Evolutionary conservation across 805 yeast genomes (phyloP).

Genomic region (Candida sakaeoensis): DNA sequence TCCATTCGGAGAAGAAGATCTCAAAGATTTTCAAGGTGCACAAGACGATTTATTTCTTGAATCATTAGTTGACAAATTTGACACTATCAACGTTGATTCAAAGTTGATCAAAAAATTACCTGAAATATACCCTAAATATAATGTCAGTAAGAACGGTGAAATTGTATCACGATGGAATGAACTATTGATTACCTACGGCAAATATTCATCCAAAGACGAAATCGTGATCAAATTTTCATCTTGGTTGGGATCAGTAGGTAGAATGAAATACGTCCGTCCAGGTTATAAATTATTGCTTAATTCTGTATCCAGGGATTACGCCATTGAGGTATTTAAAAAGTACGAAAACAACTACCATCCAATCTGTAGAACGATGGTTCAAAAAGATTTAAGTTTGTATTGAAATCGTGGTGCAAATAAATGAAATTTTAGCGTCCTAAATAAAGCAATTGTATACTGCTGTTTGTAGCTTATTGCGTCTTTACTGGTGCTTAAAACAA

Average conservation of each 20-base stretch:
- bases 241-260: constrained; percentile 34
- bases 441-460: too few relatives aligned
- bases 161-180: constrained; percentile 21
- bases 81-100: constrained; percentile 6
- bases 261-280: constrained; percentile 36
- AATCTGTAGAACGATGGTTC: constrained; percentile 25
- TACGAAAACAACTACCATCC: constrained; percentile 27
- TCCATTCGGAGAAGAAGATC: constrained; percentile 14
- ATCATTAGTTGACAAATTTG: constrained; percentile 17
- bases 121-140: constrained; percentile 18
- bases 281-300: constrained; percentile 24
- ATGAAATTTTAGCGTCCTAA: too few relatives aligned
- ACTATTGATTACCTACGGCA: constrained; percentile 21
- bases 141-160: constrained; percentile 22
- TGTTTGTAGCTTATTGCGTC: too few relatives aligned
- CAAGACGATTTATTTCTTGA: constrained; percentile 26
- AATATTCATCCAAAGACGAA: constrained; percentile 12
- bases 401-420: too few relatives aligned
- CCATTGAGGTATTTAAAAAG: constrained; percentile 21
- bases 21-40: constrained; percentile 18
- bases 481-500: too few relatives aligned
- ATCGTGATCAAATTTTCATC: constrained; percentile 19
- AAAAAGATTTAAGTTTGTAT: constrained; percentile 17
- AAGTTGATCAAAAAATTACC: constrained; percentile 15
- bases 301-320: constrained; percentile 23